Evolutionary conservation across 495 filamentous ascomycete species (phyloP).

Genomic region (Penicillium dipodomyicola): DNA sequence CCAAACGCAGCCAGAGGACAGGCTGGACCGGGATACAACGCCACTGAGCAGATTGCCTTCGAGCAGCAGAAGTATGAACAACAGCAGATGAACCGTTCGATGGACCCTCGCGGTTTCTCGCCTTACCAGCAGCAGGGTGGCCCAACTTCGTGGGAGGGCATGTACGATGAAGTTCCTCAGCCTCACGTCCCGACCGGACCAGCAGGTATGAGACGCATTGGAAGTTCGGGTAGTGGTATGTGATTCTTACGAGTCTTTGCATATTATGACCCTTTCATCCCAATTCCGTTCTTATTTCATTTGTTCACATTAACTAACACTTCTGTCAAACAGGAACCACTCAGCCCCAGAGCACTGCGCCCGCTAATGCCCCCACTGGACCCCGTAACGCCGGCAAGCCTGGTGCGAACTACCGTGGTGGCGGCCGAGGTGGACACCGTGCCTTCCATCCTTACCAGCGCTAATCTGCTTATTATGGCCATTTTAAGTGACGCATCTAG

Average conservation of each 20-base stretch:
- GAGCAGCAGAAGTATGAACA: slow-evolving; percentile 87
- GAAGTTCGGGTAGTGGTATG: slow-evolving; percentile 54
- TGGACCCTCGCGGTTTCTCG: slow-evolving; percentile 47
- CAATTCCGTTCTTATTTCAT: neutral
- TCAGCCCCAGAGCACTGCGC: slow-evolving; percentile 68
- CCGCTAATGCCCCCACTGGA: slow-evolving; percentile 91
- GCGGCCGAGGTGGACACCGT: slow-evolving; percentile 72
- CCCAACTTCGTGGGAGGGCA: slow-evolving; percentile 92
- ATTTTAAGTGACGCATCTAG: neutral
- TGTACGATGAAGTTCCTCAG: slow-evolving; percentile 98
- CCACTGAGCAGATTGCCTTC: slow-evolving; percentile 74
- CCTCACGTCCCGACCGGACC: slow-evolving; percentile 63
- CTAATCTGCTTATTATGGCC: slow-evolving; percentile 13
- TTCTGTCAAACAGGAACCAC: slow-evolving; percentile 34
- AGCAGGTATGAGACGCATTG: slow-evolving; percentile 47
- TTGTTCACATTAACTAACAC: slow-evolving; percentile 14
- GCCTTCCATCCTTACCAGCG: slow-evolving; percentile 81
- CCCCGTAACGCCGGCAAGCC: slow-evolving; percentile 94
- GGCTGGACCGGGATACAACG: slow-evolving; percentile 60
- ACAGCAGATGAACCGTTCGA: slow-evolving; percentile 56
- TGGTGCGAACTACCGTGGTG: slow-evolving; percentile 91
- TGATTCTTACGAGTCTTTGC: slow-evolving; percentile 11
- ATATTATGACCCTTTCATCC: slow-evolving; percentile 6
- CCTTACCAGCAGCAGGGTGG: slow-evolving; percentile 55
- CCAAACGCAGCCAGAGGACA: slow-evolving; percentile 16